A percentile compares a stretch with the other conserved stretches of the same genome.
phyloP scores from a whole-genome alignment of 306 rosid genomes.

The Herpetospermum pedunculosum region DNA sequence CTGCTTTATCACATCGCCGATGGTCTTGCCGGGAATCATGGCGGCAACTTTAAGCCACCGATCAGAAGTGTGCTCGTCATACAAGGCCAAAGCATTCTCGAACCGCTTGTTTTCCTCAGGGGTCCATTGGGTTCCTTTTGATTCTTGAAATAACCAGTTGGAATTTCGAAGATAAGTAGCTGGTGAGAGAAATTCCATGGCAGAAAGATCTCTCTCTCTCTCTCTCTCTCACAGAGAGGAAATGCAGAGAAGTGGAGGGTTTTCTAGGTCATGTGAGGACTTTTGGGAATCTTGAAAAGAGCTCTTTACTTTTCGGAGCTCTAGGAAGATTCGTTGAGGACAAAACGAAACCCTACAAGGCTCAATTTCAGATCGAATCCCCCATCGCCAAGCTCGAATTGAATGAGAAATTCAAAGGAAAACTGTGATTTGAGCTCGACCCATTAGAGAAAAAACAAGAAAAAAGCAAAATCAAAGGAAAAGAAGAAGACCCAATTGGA shows the following conservation, averaged over 20 bases:
- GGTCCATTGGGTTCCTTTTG: slow-evolving; percentile 64
- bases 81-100: slow-evolving; percentile 73
- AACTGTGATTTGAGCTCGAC: background rate
- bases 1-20: slow-evolving; percentile 79
- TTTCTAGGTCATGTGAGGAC: background rate
- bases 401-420: background rate
- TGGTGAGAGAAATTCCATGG: slow-evolving; percentile 49
- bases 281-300: slow-evolving; percentile 23
- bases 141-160: slow-evolving; percentile 72
- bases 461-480: background rate
- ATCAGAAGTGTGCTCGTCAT: slow-evolving; percentile 64
- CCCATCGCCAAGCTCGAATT: background rate
- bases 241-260: background rate
- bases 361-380: background rate
- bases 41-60: slow-evolving; percentile 74
- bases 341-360: slow-evolving; percentile 2
- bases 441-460: background rate
- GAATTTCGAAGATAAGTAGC: slow-evolving; percentile 48
- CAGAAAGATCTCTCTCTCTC: background rate
- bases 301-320: background rate
- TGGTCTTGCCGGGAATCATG: slow-evolving; percentile 71
- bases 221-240: too few species aligned
- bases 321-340: slow-evolving; percentile 5
- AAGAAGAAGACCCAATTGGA: background rate
- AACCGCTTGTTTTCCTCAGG: slow-evolving; percentile 66